Conservation (phyloP, 2,329 filamentous ascomycete species). For the Sporothrix luriei region DNA sequence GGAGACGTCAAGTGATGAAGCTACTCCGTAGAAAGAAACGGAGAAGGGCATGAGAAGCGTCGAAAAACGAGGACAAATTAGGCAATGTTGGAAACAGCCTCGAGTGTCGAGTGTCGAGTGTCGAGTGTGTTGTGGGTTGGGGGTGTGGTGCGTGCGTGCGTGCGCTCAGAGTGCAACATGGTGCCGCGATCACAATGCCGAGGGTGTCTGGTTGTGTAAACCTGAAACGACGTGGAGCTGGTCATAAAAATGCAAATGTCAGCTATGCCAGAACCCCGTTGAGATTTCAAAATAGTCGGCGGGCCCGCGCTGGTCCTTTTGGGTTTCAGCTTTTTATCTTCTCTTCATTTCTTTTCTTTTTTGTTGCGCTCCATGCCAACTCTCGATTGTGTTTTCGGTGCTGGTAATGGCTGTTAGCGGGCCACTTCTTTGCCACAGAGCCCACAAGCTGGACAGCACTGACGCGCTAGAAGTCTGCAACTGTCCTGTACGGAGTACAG, state of each 20-base stretch:
- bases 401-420: not conserved
- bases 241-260: conserved; percentile 32
- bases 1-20: not conserved
- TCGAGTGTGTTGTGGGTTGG: conserved; percentile 7
- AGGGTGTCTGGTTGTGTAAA: conserved; percentile 32
- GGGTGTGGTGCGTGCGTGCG: conserved; percentile 20
- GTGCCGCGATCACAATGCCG: conserved; percentile 33
- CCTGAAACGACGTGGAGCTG: conserved; percentile 35
- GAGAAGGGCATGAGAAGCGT: conserved; percentile 17
- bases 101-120: conserved; percentile 20
- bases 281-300: conserved; percentile 27
- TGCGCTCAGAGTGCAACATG: conserved; percentile 4
- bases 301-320: conserved; percentile 5
- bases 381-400: conserved; percentile 8
- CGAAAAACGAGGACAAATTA: conserved; percentile 8
- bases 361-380: not conserved
- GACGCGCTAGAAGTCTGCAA: not conserved
- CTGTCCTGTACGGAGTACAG: conserved; percentile 17
- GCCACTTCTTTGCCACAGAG: not conserved
- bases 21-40: not conserved
- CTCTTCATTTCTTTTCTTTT: not conserved
- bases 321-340: too few species aligned
- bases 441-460: not conserved
- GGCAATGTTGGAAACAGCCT: conserved; percentile 28
- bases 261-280: conserved; percentile 34